Percentiles rank a stretch among this genome's conserved stretches.
phyloP scores from a whole-genome alignment of 78 protist genomes.

The Dictyostelium brefeldianum region DNA sequence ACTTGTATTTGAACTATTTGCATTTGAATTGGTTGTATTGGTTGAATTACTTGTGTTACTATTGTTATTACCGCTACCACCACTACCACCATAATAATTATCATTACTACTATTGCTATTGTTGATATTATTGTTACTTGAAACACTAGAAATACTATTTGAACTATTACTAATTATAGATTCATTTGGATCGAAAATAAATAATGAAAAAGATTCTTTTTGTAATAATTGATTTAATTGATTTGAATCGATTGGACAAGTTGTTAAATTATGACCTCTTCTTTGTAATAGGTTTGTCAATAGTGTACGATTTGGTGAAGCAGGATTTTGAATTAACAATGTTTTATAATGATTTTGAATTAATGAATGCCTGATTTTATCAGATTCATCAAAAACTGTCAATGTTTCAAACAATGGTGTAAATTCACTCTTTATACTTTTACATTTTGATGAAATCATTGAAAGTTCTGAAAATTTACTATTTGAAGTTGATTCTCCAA shows the following conservation, averaged over 20 bases:
- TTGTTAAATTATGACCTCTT: conserved; percentile 36
- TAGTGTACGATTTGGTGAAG: conserved; percentile 27
- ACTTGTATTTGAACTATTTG: neutral
- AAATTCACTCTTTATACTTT: conserved; percentile 62
- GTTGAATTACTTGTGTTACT: neutral
- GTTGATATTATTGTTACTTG: neutral
- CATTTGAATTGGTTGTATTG: neutral
- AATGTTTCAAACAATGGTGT: conserved; percentile 41
- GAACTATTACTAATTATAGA: neutral
- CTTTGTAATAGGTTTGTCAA: conserved; percentile 16
- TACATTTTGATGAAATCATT: conserved; percentile 52
- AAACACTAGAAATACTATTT: neutral
- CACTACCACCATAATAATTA: neutral
- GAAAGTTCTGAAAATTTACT: conserved; percentile 47
- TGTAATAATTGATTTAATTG: neutral
- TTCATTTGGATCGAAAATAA: conserved; percentile 49
- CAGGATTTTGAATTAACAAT: conserved; percentile 31
- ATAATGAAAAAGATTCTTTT: conserved; percentile 39
- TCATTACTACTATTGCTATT: neutral
- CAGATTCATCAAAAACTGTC: conserved; percentile 21
- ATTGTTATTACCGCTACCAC: neutral
- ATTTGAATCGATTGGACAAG: conserved; percentile 18
- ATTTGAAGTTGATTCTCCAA: conserved; percentile 59
- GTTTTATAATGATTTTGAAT: conserved; percentile 24
- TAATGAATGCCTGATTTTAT: neutral